Percentiles rank a stretch among this genome's conserved stretches.
phyloP scores from a whole-genome alignment of 257 asterid species.

The Lithospermum erythrorhizon region DNA sequence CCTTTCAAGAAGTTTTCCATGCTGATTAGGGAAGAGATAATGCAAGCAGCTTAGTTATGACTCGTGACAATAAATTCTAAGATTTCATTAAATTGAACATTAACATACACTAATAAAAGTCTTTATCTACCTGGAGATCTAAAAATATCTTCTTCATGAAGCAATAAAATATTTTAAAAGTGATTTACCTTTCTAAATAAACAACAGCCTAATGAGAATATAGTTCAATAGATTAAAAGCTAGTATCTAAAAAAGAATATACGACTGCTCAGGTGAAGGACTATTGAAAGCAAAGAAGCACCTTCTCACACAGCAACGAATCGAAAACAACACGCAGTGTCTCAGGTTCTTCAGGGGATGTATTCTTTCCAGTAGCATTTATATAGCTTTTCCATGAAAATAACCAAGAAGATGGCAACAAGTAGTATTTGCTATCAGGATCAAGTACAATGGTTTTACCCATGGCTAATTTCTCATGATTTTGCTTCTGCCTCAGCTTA shows the following conservation, averaged over 20 bases:
- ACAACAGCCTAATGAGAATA: not conserved
- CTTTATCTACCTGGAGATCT: not conserved
- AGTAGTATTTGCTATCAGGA: constrained; percentile 50
- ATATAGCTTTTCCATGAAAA: constrained; percentile 69
- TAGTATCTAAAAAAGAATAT: not conserved
- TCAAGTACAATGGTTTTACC: constrained; percentile 43
- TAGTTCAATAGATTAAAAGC: not conserved
- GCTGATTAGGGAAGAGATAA: constrained; percentile 37
- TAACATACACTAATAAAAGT: not conserved
- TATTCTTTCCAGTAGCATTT: constrained; percentile 58
- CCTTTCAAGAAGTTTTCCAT: constrained; percentile 66
- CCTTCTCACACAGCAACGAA: constrained; percentile 72
- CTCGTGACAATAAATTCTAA: no score
- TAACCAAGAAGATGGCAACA: constrained; percentile 84
- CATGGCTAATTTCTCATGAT: constrained; percentile 71
- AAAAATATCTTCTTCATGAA: not conserved
- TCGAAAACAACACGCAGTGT: constrained; percentile 42
- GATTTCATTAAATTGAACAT: not conserved
- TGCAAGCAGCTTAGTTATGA: not conserved
- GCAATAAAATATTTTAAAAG: not conserved
- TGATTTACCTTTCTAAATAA: not conserved
- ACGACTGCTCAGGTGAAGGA: not conserved
- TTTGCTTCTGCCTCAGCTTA: constrained; percentile 70
- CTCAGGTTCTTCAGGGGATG: constrained; percentile 54
- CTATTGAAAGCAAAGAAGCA: constrained; percentile 8